phyloP scores from a whole-genome alignment of 2,329 filamentous ascomycete genomes.

The Pseudogymnoascus sp. region DNA sequence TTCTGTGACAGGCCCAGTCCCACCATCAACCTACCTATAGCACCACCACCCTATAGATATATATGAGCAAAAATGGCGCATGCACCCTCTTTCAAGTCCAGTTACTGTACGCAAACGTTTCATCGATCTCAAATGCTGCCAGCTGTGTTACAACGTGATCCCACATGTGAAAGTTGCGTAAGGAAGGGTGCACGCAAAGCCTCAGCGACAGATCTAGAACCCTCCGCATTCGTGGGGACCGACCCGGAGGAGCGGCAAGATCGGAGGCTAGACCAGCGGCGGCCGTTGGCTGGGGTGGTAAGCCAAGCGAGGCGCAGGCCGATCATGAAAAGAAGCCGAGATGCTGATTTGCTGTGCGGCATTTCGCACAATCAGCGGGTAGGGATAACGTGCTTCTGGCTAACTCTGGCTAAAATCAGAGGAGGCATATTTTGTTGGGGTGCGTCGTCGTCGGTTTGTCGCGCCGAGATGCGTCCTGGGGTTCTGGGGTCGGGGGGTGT shows the following conservation, averaged over 20 bases:
- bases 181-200: background rate
- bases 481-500: background rate
- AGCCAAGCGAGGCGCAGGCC: constrained; percentile 6
- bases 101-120: background rate
- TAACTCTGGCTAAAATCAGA: background rate
- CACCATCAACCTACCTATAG: background rate
- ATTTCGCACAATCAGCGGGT: background rate
- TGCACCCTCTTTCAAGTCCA: background rate
- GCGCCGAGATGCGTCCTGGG: background rate
- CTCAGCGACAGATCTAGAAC: background rate
- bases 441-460: constrained; percentile 1
- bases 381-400: constrained; percentile 1
- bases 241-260: constrained; percentile 6
- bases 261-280: background rate
- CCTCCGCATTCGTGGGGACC: background rate
- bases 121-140: background rate
- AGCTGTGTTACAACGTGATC: background rate
- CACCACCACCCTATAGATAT: background rate
- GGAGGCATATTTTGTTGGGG: background rate
- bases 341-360: background rate
- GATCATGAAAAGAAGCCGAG: constrained; percentile 2
- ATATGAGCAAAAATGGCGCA: constrained; percentile 6
- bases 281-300: background rate
- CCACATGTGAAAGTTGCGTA: background rate
- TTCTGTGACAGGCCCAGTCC: background rate